Evolutionary conservation across 176 grass and related monocot species (phyloP), one percentile per base, ranked within the genome.

Genomic region (Tillandsia fasciculata): DNA sequence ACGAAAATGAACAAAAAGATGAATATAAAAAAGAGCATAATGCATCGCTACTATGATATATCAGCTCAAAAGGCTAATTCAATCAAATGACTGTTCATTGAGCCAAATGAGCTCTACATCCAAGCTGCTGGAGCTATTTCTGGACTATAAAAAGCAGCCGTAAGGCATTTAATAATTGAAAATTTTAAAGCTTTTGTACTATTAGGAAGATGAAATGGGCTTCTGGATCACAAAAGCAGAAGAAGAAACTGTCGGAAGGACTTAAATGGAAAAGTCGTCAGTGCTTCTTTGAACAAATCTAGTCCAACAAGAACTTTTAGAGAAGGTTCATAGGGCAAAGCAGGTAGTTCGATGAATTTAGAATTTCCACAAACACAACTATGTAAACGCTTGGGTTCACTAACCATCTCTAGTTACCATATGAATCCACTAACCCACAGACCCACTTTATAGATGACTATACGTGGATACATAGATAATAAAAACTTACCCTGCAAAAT

Each of bases 401-500:
- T 61, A 10, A 18, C 22, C 56, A 22, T 9, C 7, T 61, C 56
- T 61, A 61, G 6, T 66, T 11, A 27, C 14, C 24, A 8, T 66
- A 48, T 66, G 2, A 63, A 63, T 10, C 14, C 4, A 29, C 54
- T 48, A 11, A 14, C 33, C 33, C 33, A 42, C 33, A 5, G 0
- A 42, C 33, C 33, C 33, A 0, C 33, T 42, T 42, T 42, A 42
- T 42, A 42, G 33, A 42, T 42, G 33, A 42, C 13, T 49, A 20
- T 49, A n/a, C 63, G 8, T 14, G 50, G 20, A 29, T n/a, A 24
- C 3, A 53, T 66, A 13, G 10, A 75, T 42, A 71, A 48, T 49
- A 73, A 42, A 67, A 12, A 77, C 13, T 87, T 97, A 97, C 93
- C 93, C 86, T 47, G 82, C 89, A 87, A 97, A 97, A 74, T 89